Percentiles rank a stretch among this genome's conserved stretches.
These are phyloP conservation scores for Prunus dulcis DNA, from an alignment of 306 rosid genomes.

Conservation along the genomic window DNA sequence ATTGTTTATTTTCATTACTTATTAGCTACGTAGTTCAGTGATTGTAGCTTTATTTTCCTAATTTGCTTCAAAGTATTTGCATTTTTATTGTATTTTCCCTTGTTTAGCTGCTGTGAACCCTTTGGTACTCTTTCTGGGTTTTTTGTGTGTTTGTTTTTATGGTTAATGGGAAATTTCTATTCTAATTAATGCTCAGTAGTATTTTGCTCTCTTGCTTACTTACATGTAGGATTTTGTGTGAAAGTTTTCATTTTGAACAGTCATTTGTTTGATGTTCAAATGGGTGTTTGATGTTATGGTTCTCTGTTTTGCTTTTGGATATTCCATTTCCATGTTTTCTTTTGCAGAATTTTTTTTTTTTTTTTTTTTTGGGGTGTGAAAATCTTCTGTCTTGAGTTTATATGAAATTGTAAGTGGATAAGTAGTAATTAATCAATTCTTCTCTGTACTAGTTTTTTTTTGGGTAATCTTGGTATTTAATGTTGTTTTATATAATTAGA, in stretches of 20 bases:
- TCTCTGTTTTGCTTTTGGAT: neutral
- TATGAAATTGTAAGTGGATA: neutral
- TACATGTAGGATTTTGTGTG: neutral
- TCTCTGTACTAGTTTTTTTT: neutral
- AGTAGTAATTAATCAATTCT: neutral
- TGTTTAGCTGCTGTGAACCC: neutral
- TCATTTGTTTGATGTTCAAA: neutral
- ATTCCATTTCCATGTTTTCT: neutral
- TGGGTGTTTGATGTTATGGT: neutral
- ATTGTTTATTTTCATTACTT: neutral
- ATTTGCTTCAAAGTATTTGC: neutral
- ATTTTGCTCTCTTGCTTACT: neutral
- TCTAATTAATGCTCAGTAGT: neutral
- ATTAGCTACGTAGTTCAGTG: neutral
- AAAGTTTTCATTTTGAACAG: constrained; percentile 1
- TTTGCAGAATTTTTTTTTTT: neutral
- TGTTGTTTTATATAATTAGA: neutral
- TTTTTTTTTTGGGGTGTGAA: neutral
- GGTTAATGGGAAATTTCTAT: neutral
- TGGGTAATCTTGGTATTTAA: neutral
- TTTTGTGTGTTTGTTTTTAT: neutral
- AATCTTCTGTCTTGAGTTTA: neutral
- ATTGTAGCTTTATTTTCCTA: neutral
- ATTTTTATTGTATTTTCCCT: neutral
- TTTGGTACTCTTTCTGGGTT: neutral